Conservation (phyloP, 139 green algal genomes). For the Marvania coccoides region DNA sequence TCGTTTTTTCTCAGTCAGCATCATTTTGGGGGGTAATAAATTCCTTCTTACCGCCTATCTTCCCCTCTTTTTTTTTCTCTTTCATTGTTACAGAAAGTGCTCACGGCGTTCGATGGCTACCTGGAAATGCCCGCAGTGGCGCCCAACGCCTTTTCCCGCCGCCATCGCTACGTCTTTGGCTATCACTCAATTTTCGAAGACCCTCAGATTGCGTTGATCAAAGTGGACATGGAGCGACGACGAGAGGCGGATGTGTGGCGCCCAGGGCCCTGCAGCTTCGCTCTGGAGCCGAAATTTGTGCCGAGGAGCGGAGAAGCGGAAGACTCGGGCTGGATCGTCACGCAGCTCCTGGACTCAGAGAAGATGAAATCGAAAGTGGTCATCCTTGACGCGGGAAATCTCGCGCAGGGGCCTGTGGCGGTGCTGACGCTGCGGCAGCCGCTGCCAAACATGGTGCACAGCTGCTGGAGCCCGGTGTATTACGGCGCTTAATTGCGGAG, state of each 20-base stretch:
- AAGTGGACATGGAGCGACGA: conserved; percentile 15
- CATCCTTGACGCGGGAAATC: conserved; percentile 38
- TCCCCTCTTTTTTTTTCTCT: neutral
- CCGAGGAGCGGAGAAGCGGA: conserved; percentile 32
- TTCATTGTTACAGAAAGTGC: neutral
- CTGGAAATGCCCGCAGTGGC: conserved; percentile 48
- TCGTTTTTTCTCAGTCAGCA: neutral
- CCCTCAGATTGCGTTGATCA: conserved; percentile 12
- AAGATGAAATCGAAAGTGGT: conserved; percentile 15
- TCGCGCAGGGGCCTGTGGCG: conserved; percentile 36
- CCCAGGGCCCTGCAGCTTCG: conserved; percentile 23
- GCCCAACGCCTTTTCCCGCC: neutral
- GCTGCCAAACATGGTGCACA: conserved; percentile 38
- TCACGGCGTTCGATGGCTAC: conserved; percentile 20
- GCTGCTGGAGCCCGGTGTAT: conserved; percentile 18
- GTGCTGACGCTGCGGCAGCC: conserved; percentile 8
- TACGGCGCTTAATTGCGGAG: neutral
- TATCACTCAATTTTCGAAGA: conserved; percentile 21
- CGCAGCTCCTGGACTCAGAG: conserved; percentile 45
- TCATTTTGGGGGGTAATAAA: conserved; percentile 15
- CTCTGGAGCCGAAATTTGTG: conserved; percentile 62
- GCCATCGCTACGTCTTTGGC: conserved; percentile 35
- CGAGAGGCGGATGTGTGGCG: conserved; percentile 23
- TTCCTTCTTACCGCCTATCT: neutral
- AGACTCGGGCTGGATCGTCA: conserved; percentile 67